Evolutionary conservation across 495 filamentous ascomycete genomes (phyloP).

Genomic region (Lasiosphaeris hirsuta): DNA sequence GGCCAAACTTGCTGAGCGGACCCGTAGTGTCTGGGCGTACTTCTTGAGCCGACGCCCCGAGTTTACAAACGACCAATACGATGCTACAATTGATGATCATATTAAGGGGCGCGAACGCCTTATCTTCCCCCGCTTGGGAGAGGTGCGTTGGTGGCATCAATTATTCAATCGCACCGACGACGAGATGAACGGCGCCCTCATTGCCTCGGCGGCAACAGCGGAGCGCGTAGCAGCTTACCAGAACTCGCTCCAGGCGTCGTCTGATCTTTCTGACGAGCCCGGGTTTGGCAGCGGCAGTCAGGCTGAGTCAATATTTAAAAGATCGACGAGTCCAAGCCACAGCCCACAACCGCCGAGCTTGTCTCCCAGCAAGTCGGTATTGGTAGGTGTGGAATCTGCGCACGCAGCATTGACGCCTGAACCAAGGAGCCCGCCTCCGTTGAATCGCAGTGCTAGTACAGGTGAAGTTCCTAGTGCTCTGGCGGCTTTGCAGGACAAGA

Average conservation of each 20-base stretch:
- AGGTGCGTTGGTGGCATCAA: conserved; percentile 87
- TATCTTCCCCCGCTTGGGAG: conserved; percentile 67
- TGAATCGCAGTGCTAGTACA: conserved; percentile 42
- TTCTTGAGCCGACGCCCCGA: conserved; percentile 75
- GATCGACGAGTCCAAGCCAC: conserved; percentile 20
- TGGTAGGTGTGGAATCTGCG: conserved; percentile 39
- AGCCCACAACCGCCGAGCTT: conserved; percentile 37
- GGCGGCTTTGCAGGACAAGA: conserved; percentile 44
- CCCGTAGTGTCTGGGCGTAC: conserved; percentile 93
- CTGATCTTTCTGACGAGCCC: conserved; percentile 18
- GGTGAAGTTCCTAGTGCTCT: conserved; percentile 39
- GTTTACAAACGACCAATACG: conserved; percentile 80
- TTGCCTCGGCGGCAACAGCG: conserved; percentile 36
- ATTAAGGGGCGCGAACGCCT: conserved; percentile 76
- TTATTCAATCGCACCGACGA: conserved; percentile 77
- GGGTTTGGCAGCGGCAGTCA: conserved; percentile 17
- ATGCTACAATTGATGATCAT: conserved; percentile 69
- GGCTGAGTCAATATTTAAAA: conserved; percentile 16
- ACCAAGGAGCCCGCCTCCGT: conserved; percentile 22
- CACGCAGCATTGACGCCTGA: conserved; percentile 40
- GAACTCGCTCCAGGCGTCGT: conserved; percentile 20
- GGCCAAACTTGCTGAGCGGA: conserved; percentile 64
- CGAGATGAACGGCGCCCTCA: conserved; percentile 82
- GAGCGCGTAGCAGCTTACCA: conserved; percentile 31
- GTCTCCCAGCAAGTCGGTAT: conserved; percentile 38